phyloP scores from a whole-genome alignment of 768 basidiomycete species.

The Tylopilus balloui region DNA sequence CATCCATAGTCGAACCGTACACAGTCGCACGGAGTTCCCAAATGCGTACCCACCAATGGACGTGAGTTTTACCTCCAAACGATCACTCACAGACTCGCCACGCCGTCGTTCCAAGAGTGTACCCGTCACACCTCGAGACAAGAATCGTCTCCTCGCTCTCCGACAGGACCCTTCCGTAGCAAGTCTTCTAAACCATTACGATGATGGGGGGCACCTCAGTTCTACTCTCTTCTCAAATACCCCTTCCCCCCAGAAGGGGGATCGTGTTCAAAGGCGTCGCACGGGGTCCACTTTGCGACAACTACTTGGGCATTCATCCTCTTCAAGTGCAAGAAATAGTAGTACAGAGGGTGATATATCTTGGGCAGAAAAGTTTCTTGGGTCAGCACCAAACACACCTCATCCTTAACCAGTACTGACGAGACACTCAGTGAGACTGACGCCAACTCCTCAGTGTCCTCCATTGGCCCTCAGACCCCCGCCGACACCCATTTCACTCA shows the following conservation, averaged over 20 bases:
- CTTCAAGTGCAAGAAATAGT: slow-evolving; percentile 28
- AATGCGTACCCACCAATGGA: slow-evolving; percentile 49
- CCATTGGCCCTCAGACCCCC: slow-evolving; percentile 54
- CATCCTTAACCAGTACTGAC: slow-evolving; percentile 9
- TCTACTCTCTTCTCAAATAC: slow-evolving; percentile 63
- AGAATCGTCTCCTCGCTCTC: slow-evolving; percentile 52
- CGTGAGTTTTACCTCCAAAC: slow-evolving; percentile 22
- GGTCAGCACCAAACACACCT: slow-evolving; percentile 37
- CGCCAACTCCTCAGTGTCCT: slow-evolving; percentile 39
- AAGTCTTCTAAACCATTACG: slow-evolving; percentile 69
- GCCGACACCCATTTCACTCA: slow-evolving; percentile 37
- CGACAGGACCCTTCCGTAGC: slow-evolving; percentile 77
- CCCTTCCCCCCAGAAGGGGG: slow-evolving; percentile 32
- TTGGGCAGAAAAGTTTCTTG: slow-evolving; percentile 75
- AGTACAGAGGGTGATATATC: slow-evolving; percentile 71
- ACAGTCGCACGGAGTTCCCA: slow-evolving; percentile 62
- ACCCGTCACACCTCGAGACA: slow-evolving; percentile 42
- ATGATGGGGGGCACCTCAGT: slow-evolving; percentile 63
- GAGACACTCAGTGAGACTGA: slow-evolving; percentile 40
- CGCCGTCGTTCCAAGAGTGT: slow-evolving; percentile 30
- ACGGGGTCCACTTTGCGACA: slow-evolving; percentile 73
- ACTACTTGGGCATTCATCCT: slow-evolving; percentile 54
- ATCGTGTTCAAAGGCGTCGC: slow-evolving; percentile 51
- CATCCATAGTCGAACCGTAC: slow-evolving; percentile 58
- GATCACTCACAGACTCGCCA: slow-evolving; percentile 26